Conservation (phyloP, 257 asterid genomes). For the Fraxinus excelsior region DNA sequence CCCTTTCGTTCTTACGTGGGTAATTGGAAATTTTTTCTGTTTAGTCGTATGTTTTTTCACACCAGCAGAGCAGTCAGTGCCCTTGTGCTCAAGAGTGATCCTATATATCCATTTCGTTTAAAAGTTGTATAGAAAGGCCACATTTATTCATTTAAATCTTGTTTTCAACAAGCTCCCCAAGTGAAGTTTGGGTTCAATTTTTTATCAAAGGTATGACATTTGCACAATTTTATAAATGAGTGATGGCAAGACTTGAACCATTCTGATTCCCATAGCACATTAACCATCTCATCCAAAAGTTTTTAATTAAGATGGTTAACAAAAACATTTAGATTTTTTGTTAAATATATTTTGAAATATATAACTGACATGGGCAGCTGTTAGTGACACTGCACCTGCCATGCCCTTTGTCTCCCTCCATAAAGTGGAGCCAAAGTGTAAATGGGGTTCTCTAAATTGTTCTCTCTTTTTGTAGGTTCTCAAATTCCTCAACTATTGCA, state of each 20-base stretch:
- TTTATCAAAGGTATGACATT: background rate
- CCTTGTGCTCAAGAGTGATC: background rate
- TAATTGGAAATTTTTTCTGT: background rate
- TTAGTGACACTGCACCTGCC: background rate
- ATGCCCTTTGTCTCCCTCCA: background rate
- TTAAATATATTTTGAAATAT: background rate
- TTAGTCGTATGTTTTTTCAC: background rate
- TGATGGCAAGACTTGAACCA: background rate
- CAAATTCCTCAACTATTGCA: slow-evolving; percentile 60
- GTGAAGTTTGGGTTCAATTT: background rate
- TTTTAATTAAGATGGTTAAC: background rate
- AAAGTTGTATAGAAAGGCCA: background rate
- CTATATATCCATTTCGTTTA: background rate
- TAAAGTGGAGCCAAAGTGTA: background rate
- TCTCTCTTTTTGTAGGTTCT: slow-evolving; percentile 53
- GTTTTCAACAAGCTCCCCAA: background rate
- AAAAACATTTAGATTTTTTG: background rate
- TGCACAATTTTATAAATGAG: background rate
- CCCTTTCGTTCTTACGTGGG: background rate
- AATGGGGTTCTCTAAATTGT: slow-evolving; percentile 9
- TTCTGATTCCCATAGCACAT: background rate
- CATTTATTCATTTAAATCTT: background rate
- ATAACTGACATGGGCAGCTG: background rate
- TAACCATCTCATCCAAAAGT: background rate
- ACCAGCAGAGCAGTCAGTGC: background rate